Percentiles rank a stretch among this genome's conserved stretches.
These are phyloP conservation scores for Penicillium robsamsonii DNA, from an alignment of 495 filamentous ascomycete genomes.

Conservation along the genomic window DNA sequence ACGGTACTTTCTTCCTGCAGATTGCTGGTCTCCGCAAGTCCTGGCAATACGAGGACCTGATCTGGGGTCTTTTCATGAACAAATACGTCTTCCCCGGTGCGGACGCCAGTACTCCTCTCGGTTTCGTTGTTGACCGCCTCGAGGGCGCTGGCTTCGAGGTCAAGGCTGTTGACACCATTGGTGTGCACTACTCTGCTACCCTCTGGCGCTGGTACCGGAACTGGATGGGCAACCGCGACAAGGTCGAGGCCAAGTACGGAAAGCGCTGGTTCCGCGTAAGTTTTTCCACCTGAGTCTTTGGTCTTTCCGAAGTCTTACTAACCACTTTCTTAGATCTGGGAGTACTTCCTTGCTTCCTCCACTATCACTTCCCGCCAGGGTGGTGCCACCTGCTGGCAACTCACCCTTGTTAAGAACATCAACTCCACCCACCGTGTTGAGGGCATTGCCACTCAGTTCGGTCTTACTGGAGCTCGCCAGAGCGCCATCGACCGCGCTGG, in stretches of 20 bases:
- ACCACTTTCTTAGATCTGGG: slow-evolving; percentile 75
- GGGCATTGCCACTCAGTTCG: slow-evolving; percentile 73
- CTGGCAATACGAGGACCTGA: slow-evolving; percentile 73
- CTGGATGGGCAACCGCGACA: slow-evolving; percentile 94
- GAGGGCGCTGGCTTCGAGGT: slow-evolving; percentile 64
- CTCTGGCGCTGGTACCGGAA: slow-evolving; percentile 99
- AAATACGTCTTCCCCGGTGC: slow-evolving; percentile 74
- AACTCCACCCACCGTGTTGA: slow-evolving; percentile 94
- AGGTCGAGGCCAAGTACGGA: slow-evolving; percentile 94
- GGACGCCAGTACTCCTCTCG: slow-evolving; percentile 64
- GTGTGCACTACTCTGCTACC: slow-evolving; percentile 96
- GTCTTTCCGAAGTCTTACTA: slow-evolving; percentile 1
- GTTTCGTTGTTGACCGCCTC: slow-evolving; percentile 62
- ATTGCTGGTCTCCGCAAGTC: slow-evolving; percentile 66
- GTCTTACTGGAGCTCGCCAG: slow-evolving; percentile 65
- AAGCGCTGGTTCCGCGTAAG: slow-evolving; percentile 93
- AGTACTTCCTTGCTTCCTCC: slow-evolving; percentile 92
- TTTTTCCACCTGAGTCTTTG: slow-evolving; percentile 16
- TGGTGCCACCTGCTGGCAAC: slow-evolving; percentile 92
- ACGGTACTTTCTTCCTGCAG: slow-evolving; percentile 70
- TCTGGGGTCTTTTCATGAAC: slow-evolving; percentile 77
- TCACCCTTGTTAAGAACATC: slow-evolving; percentile 94
- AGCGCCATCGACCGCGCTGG: slow-evolving; percentile 41
- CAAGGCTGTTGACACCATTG: slow-evolving; percentile 74
- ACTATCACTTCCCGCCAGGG: slow-evolving; percentile 95